Percentiles rank a stretch among this genome's conserved stretches.
phyloP scores from a whole-genome alignment of 2,329 filamentous ascomycete genomes.

The Malbranchea cinnamomea region DNA sequence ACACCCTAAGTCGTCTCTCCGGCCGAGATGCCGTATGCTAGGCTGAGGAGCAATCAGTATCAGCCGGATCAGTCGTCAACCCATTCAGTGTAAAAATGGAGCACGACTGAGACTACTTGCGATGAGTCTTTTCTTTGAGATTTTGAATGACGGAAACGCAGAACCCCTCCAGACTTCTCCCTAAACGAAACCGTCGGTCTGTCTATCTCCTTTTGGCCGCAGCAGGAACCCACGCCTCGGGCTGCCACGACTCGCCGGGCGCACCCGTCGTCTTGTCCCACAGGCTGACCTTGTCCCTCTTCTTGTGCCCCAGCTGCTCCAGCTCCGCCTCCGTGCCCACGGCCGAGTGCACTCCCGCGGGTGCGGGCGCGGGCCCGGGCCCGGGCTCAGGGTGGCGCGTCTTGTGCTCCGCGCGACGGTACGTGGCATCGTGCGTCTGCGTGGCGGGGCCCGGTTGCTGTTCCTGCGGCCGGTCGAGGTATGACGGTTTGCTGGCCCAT shows the following conservation, averaged over 20 bases:
- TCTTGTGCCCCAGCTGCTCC: constrained; percentile 11
- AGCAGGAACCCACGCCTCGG: constrained; percentile 44
- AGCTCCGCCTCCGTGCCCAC: constrained; percentile 19
- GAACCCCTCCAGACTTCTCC: background rate
- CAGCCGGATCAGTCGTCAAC: too few relatives aligned
- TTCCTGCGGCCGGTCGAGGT: constrained; percentile 40
- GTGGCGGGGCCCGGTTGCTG: constrained; percentile 32
- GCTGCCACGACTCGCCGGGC: constrained; percentile 53
- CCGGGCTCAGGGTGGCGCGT: too few relatives aligned
- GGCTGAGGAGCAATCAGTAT: too few relatives aligned
- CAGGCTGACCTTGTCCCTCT: constrained; percentile 27
- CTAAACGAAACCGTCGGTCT: too few relatives aligned
- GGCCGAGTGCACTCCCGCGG: constrained; percentile 18
- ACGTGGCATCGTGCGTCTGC: constrained; percentile 22
- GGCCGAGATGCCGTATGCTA: too few relatives aligned
- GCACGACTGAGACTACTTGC: too few relatives aligned
- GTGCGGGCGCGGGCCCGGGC: too few relatives aligned
- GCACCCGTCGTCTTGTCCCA: constrained; percentile 44
- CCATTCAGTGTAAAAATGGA: too few relatives aligned
- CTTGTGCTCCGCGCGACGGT: constrained; percentile 17
- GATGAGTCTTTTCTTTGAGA: too few relatives aligned
- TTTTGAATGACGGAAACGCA: too few relatives aligned
- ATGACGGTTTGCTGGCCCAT: constrained; percentile 45
- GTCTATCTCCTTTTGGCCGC: constrained; percentile 24
- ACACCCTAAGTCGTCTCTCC: too few relatives aligned